Base-by-base conservation (phyloP, 2,329 filamentous ascomycete species). In the Monilinia fructigena region DNA sequence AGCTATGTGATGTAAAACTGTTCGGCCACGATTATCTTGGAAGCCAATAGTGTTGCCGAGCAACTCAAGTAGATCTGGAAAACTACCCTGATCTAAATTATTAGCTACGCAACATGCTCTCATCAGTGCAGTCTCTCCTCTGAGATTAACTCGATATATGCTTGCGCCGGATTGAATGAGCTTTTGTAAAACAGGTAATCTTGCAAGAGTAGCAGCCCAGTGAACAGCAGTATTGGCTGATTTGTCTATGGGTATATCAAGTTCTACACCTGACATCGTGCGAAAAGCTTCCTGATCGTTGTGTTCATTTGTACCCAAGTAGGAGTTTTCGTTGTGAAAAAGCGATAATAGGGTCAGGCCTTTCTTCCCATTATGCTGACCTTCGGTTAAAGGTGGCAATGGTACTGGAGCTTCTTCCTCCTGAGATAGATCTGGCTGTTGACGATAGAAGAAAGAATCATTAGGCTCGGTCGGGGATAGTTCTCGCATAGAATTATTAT, bases 1-100 rank as follows among this genome's bases (percentile, higher is more conserved):
- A 6, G 95, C 93, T 73, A 99, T 98, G 75, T 99, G 95, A 75
- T 99, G 95, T 31, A 99, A 81, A 18, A 98, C 93, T 0, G 94
- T 98, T 48, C 95, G 85, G 11, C 93, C 93, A 77, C 93, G 93
- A 55, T 91, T 87, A 76, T 99, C 95, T 28, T 92, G 86, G 54
- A 96, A 87, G 72, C 98, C 93, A 69, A 99, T 96, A 0, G 94
- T 94, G 35, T 91, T 86, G 14, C 93, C 92, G 8, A 99, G 83
- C 0, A 97, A 86, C 72, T 98, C 94, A 0, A 99, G 83, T 1
- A 98, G 82, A 68, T 96, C 92, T 0, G 93, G 91, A 73, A 99
- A 99, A 59, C 90, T 95, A 70, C 88, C 89, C 67, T 93, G 90
- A 72, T 98, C 94, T 76, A 96, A 88, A 60, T 95, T 97, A 76